Base-by-base conservation (phyloP, 2,329 filamentous ascomycete genomes). In the Paecilomyces dactylethromorphus region DNA sequence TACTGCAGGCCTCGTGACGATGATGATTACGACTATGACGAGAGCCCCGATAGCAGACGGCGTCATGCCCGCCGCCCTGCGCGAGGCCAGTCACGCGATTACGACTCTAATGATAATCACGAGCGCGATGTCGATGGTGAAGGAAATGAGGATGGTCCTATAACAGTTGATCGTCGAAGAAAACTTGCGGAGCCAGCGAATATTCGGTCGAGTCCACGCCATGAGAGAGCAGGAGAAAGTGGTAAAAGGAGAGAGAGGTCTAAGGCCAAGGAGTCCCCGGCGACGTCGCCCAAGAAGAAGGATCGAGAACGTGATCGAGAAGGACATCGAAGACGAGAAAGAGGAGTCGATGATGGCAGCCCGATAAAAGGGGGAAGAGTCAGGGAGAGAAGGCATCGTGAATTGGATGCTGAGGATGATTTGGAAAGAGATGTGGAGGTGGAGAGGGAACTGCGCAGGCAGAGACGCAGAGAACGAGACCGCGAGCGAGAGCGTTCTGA, bases 241-340 rank as follows among this genome's bases (percentile, higher is more conserved):
- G 57, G 39, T 49, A 62, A 60, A 52, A 65, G 65, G 32, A 66
- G 66, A 57, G 66, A 66, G n/a, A 64, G 60, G 15, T 63, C 66
- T 5, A 74, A 71, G 61, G 66, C 68, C 11, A 74, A 71, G 56
- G 72, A 71, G 53, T 75, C 74, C 1, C 73, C 74, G 21, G 68
- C 69, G 58, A 67, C 70, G 12, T 73, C 73, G 31, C 74, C 74
- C 26, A 74, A 73, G 59, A 73, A 66, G 59, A 63, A 65, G 24
- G 71, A 71, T 60, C 66, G 69, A 8, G 64, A 66, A 18, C 62
- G 71, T 12, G 73, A 75, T 63, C 67, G 69, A 2, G 71, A 72
- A 56, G 71, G 70, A 10, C 65, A 69, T 56, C 65, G 68, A 51
- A 66, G 65, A 59, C 64, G 63, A 31, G 64, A 64, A 24, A 66